These are phyloP conservation scores for Zopfochytrium polystomum DNA, from an alignment of 371 early-diverging fungal genomes.

Conservation along the genomic window DNA sequence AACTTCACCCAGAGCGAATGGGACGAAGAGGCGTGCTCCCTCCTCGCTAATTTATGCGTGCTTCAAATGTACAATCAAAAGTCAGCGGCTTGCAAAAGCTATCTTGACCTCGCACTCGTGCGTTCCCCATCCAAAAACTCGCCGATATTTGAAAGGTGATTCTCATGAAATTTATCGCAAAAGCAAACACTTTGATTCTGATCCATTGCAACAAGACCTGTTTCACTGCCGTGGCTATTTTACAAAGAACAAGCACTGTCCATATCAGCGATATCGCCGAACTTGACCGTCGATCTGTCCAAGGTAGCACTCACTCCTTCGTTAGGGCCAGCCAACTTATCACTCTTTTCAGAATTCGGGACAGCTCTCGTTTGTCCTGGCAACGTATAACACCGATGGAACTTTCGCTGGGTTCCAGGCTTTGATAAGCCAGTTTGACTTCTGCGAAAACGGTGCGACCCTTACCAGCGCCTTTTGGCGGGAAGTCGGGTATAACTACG, in stretches of 20 bases:
- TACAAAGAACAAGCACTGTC: conserved; percentile 27
- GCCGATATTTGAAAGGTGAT: background rate
- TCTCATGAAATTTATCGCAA: conserved; percentile 2
- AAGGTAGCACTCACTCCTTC: conserved; percentile 5
- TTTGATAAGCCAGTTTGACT: conserved; percentile 37
- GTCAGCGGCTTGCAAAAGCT: conserved; percentile 29
- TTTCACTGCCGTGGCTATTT: conserved; percentile 47
- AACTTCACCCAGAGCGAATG: conserved; percentile 24
- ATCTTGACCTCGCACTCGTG: conserved; percentile 1
- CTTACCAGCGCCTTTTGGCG: conserved; percentile 27
- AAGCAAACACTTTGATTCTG: background rate
- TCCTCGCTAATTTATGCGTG: conserved; percentile 46
- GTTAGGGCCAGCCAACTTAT: background rate
- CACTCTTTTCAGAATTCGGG: conserved; percentile 13
- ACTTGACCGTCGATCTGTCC: conserved; percentile 25
- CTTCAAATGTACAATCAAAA: conserved; percentile 37
- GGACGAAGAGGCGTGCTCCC: conserved; percentile 38
- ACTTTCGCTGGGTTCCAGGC: conserved; percentile 46
- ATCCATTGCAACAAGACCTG: conserved; percentile 15
- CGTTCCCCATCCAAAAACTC: background rate
- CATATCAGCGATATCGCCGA: conserved; percentile 20
- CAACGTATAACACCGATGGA: conserved; percentile 42
- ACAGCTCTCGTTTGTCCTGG: conserved; percentile 34
- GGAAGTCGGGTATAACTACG: conserved; percentile 37
- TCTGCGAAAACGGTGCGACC: conserved; percentile 21